phyloP scores from a whole-genome alignment of 1,284 basidiomycete species.

The Trichosporon sp. region DNA sequence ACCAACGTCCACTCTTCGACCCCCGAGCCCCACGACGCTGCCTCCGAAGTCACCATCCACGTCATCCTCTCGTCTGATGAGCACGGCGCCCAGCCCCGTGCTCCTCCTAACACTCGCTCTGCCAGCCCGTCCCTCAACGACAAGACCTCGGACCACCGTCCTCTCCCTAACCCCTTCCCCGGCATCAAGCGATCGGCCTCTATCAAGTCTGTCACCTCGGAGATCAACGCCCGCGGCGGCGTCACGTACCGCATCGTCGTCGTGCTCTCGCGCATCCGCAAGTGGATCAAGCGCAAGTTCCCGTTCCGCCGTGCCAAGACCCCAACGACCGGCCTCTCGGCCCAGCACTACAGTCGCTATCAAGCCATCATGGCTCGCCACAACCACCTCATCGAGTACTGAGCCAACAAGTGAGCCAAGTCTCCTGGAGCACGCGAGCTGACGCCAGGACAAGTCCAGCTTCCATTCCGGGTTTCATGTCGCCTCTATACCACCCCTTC shows the following conservation, averaged over 20 bases:
- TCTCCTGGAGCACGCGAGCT: no score
- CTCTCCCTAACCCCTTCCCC: neutral
- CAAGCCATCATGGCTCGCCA: neutral
- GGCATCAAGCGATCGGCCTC: neutral
- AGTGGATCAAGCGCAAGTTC: neutral
- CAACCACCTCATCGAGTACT: neutral
- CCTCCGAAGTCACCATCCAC: neutral
- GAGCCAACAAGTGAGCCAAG: neutral
- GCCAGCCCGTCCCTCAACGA: neutral
- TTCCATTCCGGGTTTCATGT: neutral
- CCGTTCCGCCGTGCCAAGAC: neutral
- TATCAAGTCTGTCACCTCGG: neutral
- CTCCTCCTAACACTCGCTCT: neutral
- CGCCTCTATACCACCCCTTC: no score
- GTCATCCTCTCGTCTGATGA: neutral
- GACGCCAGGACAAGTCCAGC: neutral
- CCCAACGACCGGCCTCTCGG: neutral
- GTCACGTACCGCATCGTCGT: neutral
- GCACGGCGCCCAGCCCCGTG: neutral
- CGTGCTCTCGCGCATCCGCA: neutral
- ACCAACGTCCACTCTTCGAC: neutral
- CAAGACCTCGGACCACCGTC: neutral
- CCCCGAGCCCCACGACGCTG: neutral
- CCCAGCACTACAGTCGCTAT: neutral
- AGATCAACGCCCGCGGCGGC: neutral